Conservation (phyloP, 495 filamentous ascomycete species). For the Trichocladium antarcticum region DNA sequence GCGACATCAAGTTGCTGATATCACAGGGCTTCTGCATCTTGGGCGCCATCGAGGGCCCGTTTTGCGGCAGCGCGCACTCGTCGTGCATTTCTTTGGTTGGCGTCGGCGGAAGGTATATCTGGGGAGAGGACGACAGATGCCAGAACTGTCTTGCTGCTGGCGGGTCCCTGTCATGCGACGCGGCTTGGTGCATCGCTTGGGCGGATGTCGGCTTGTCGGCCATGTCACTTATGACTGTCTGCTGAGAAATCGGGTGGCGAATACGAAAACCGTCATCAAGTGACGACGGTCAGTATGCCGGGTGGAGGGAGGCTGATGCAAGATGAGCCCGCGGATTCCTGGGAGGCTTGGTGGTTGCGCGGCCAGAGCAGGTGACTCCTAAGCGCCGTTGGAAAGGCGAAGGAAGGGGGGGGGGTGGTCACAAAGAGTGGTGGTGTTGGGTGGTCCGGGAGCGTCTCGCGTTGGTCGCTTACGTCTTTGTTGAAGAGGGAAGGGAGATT, state of each 20-base stretch:
- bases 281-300: not conserved
- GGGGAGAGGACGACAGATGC: slow-evolving; percentile 3
- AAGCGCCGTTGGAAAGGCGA: not conserved
- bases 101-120: slow-evolving; percentile 6
- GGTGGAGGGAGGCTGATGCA: not conserved
- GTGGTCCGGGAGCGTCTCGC: not conserved
- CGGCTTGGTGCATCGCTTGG: slow-evolving; percentile 9
- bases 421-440: not conserved
- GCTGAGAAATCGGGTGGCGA: slow-evolving; percentile 13
- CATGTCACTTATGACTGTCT: slow-evolving; percentile 17
- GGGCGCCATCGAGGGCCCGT: slow-evolving; percentile 1
- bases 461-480: slow-evolving; percentile 1
- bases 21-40: slow-evolving; percentile 26
- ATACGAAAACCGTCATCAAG: slow-evolving; percentile 9
- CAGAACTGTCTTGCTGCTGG: slow-evolving; percentile 6
- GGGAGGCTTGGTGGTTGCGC: not conserved
- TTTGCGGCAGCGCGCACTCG: not conserved
- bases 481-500: not conserved
- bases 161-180: slow-evolving; percentile 5
- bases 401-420: not conserved
- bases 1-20: slow-evolving; percentile 60
- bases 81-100: slow-evolving; percentile 12
- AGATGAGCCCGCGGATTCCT: not conserved
- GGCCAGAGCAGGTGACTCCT: not conserved
- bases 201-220: slow-evolving; percentile 12